Evolutionary conservation across 345 rosid genomes (phyloP).

Genomic region (Boechera retrofracta): DNA sequence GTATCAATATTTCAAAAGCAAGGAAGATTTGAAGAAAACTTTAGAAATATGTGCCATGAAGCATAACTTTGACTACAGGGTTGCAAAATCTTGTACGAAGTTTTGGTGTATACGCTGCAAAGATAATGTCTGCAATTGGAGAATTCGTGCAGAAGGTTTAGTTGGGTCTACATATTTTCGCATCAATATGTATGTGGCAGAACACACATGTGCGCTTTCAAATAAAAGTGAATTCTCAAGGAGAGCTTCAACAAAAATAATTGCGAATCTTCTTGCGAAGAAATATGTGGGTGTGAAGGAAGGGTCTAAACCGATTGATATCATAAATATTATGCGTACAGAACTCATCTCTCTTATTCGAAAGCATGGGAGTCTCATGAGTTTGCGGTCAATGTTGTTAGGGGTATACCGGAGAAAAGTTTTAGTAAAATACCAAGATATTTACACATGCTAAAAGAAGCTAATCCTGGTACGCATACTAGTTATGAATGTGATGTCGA

Average conservation of each 20-base stretch:
- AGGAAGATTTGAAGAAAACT: too few relatives aligned
- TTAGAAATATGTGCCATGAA: not conserved
- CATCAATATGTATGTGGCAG: not conserved
- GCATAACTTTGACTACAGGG: not conserved
- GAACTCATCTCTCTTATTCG: not conserved
- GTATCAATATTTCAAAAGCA: too few relatives aligned
- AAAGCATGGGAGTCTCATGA: not conserved
- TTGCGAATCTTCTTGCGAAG: not conserved
- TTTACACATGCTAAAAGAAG: constrained; percentile 1
- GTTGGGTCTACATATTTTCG: not conserved
- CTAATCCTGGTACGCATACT: constrained; percentile 1
- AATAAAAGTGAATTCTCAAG: not conserved
- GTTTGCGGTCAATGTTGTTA: not conserved
- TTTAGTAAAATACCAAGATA: not conserved
- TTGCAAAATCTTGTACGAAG: not conserved
- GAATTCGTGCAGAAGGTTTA: not conserved
- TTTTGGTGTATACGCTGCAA: not conserved
- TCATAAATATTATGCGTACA: not conserved
- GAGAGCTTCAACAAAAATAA: not conserved
- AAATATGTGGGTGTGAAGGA: not conserved
- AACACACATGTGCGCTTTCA: not conserved
- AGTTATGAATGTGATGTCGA: not conserved
- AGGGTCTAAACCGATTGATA: not conserved
- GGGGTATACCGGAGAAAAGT: not conserved
- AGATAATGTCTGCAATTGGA: not conserved